Evolutionary conservation across 371 early-diverging fungal species (phyloP), one percentile per base, ranked within the genome.

Genomic region (Saksenaea oblongispora): DNA sequence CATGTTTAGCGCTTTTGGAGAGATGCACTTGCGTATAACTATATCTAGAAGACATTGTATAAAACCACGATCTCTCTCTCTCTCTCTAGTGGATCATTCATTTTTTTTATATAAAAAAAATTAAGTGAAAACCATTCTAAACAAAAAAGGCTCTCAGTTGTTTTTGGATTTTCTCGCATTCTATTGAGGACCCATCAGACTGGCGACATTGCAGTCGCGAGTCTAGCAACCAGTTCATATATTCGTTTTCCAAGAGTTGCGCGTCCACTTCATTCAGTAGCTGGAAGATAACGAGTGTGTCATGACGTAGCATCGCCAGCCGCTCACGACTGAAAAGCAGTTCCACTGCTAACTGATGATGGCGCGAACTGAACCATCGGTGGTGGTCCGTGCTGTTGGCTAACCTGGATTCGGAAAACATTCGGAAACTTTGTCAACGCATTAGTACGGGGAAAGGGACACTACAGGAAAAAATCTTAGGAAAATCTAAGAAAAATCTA

Each of bases 171-270:
- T 57, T 34, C 34, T 57, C 57, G 35, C 57, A 57, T 13, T 57
- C 10, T 22, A 47, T 47, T 22, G 51, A 47, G 22, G 51, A 4
- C n/a, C 37, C 41, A 11, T 71, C 74, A 5, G 57, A 31, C 5
- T 31, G 57, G 11, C 11, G 73, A 37, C 87, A 87, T 17, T 77
- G 69, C 9, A 79, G 69, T 26, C 79, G 66, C 1, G 77, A 76
- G 59, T 87, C 87, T 77, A 87, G 72, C 54, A 87, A 59, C 87
- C 87, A 87, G 51, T 87, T 87, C 39, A 79, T 65, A 57, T 85
- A 87, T 62, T 84, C 87, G 8, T 82, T 78, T 51, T 85, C 83
- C 55, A 84, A 54, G 31, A 87, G 60, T 26, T 80, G 80, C 17
- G 74, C 72, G 64, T 87, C 87, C 8, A 85, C 69, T 56, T 84